These are phyloP conservation scores for Kodamaea jinghongensis DNA, from an alignment of 805 yeast species.

Conservation along the genomic window DNA sequence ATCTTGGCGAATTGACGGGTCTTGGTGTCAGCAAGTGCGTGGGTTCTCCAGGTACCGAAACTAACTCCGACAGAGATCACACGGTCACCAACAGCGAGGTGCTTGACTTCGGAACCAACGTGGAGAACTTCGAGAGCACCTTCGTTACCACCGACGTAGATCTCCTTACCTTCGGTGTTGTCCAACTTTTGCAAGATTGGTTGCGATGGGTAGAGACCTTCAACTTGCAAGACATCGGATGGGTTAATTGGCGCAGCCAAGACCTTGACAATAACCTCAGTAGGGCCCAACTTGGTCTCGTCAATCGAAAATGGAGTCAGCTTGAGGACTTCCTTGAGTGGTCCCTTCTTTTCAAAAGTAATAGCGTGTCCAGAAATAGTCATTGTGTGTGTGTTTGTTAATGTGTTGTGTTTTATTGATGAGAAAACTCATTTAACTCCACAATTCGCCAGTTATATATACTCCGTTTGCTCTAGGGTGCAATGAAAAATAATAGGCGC, in stretches of 20 bases:
- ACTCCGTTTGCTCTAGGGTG: too few relatives aligned
- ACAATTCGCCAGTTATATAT: too few relatives aligned
- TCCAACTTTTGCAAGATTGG: slow-evolving; percentile 35
- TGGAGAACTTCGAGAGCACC: slow-evolving; percentile 18
- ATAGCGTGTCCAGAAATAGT: slow-evolving; percentile 6
- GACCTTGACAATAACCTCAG: slow-evolving; percentile 51
- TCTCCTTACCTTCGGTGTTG: slow-evolving; percentile 2
- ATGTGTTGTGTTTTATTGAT: background rate
- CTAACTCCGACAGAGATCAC: slow-evolving; percentile 18
- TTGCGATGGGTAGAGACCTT: slow-evolving; percentile 80
- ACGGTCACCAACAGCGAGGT: slow-evolving; percentile 18
- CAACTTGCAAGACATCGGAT: slow-evolving; percentile 80
- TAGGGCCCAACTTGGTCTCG: slow-evolving; percentile 14
- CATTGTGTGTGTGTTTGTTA: background rate
- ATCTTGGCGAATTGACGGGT: slow-evolving; percentile 4
- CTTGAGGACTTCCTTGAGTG: slow-evolving; percentile 2
- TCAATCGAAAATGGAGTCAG: slow-evolving; percentile 5
- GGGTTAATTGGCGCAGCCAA: slow-evolving; percentile 89
- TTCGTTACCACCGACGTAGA: slow-evolving; percentile 19
- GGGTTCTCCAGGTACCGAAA: slow-evolving; percentile 25
- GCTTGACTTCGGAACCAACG: slow-evolving; percentile 15
- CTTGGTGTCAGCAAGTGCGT: slow-evolving; percentile 14
- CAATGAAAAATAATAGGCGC: too few relatives aligned
- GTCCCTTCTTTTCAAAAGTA: slow-evolving; percentile 5
- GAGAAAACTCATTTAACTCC: background rate